phyloP scores from a whole-genome alignment of 305 asterid species.

The Fraxinus xanthoxyloides region DNA sequence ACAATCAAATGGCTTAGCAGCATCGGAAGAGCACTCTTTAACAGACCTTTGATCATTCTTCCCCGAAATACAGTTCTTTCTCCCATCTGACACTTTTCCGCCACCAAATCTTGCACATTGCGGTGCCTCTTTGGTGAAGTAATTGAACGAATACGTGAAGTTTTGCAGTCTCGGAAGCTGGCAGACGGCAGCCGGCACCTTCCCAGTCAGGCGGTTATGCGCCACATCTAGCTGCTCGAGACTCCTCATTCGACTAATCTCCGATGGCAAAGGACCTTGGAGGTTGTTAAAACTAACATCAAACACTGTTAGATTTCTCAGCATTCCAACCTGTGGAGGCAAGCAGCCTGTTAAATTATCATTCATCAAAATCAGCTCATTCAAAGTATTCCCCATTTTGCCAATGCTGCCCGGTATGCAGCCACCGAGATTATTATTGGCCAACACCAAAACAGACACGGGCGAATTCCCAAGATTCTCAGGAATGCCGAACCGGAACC shows the following conservation, averaged over 20 bases:
- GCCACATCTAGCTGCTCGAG: slow-evolving; percentile 53
- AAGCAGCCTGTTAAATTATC: slow-evolving; percentile 57
- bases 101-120: slow-evolving; percentile 23
- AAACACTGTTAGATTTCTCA: slow-evolving; percentile 44
- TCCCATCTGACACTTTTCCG: slow-evolving; percentile 30
- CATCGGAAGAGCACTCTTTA: slow-evolving; percentile 42
- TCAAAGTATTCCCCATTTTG: slow-evolving; percentile 45
- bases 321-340: slow-evolving; percentile 46
- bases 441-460: slow-evolving; percentile 56
- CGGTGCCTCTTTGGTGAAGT: slow-evolving; percentile 49
- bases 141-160: slow-evolving; percentile 52
- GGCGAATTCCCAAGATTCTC: slow-evolving; percentile 54
- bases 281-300: slow-evolving; percentile 52
- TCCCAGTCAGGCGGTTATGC: slow-evolving; percentile 48
- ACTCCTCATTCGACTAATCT: slow-evolving; percentile 39
- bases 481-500: slow-evolving; percentile 52
- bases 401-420: slow-evolving; percentile 58
- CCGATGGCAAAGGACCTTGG: slow-evolving; percentile 44
- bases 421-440: slow-evolving; percentile 52
- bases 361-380: slow-evolving; percentile 47
- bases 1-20: slow-evolving; percentile 50
- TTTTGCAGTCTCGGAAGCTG: slow-evolving; percentile 50
- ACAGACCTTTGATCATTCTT: slow-evolving; percentile 40
- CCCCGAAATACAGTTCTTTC: slow-evolving; percentile 45
- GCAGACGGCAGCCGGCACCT: slow-evolving; percentile 43